Percentiles rank a stretch among this genome's conserved stretches.
Evolutionary conservation across 2,329 filamentous ascomycete genomes (phyloP).

Genomic region (Aschersonia sp.): DNA sequence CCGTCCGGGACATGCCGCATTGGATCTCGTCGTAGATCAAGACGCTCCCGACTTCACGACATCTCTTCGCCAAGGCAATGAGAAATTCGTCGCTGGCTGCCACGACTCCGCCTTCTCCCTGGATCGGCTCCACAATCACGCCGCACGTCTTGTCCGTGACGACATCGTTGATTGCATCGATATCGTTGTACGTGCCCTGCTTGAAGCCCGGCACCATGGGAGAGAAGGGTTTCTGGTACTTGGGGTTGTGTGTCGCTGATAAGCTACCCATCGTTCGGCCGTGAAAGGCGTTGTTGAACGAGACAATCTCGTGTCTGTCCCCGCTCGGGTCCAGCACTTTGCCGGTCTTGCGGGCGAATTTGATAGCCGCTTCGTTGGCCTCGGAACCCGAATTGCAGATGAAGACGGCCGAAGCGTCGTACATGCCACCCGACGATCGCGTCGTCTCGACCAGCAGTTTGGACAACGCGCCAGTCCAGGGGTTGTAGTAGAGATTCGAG

Average conservation of each 20-base stretch:
- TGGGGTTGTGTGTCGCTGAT: slow-evolving; percentile 93
- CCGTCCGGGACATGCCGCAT: slow-evolving; percentile 80
- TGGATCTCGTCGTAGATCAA: slow-evolving; percentile 97
- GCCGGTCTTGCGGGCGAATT: slow-evolving; percentile 87
- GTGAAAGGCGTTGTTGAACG: slow-evolving; percentile 87
- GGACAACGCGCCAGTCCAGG: slow-evolving; percentile 83
- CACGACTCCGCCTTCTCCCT: slow-evolving; percentile 90
- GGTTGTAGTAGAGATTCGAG: slow-evolving; percentile 95
- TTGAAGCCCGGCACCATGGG: slow-evolving; percentile 92
- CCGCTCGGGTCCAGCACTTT: slow-evolving; percentile 59
- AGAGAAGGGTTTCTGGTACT: slow-evolving; percentile 89
- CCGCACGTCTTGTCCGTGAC: slow-evolving; percentile 81
- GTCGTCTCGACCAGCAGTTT: slow-evolving; percentile 77
- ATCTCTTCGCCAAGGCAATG: slow-evolving; percentile 66
- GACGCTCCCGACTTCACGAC: slow-evolving; percentile 74
- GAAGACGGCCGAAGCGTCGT: slow-evolving; percentile 67
- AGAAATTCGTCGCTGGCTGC: slow-evolving; percentile 75
- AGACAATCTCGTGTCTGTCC: slow-evolving; percentile 70
- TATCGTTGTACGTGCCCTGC: slow-evolving; percentile 76
- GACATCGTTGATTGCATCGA: slow-evolving; percentile 53
- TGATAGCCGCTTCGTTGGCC: slow-evolving; percentile 95
- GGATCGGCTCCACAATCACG: slow-evolving; percentile 93
- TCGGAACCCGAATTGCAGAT: slow-evolving; percentile 94
- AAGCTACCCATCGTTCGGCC: slow-evolving; percentile 90
- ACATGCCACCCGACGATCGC: slow-evolving; percentile 65